Percentiles rank a stretch among this genome's conserved stretches.
Conservation (phyloP, 495 filamentous ascomycete genomes). For the Penicillium cinerascens region DNA sequence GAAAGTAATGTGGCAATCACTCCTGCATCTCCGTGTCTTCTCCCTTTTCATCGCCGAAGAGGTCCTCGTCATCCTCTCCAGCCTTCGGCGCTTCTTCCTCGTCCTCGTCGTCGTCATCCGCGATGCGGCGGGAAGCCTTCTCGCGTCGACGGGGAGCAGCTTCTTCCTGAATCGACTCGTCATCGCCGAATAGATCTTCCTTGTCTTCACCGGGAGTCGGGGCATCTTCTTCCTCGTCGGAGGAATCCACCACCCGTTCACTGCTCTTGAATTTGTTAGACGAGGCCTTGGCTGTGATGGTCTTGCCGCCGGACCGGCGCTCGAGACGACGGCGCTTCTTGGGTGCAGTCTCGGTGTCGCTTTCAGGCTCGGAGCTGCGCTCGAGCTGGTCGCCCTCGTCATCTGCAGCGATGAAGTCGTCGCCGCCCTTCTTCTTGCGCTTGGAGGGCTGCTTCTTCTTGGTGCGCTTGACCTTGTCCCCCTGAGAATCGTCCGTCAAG, state of each 20-base stretch:
- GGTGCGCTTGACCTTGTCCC: slow-evolving; percentile 64
- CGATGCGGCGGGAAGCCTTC: slow-evolving; percentile 37
- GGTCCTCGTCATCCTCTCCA: slow-evolving; percentile 19
- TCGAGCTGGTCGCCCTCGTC: slow-evolving; percentile 15
- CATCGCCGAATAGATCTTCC: slow-evolving; percentile 28
- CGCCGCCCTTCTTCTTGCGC: slow-evolving; percentile 62
- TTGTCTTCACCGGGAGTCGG: slow-evolving; percentile 27
- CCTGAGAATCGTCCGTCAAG: slow-evolving; percentile 70
- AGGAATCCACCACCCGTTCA: slow-evolving; percentile 76
- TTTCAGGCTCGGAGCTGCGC: slow-evolving; percentile 26
- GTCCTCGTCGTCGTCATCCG: slow-evolving; percentile 45
- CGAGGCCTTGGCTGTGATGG: slow-evolving; percentile 12
- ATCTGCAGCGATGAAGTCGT: slow-evolving; percentile 27
- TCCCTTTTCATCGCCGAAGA: slow-evolving; percentile 25
- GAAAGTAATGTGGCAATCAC: slow-evolving; percentile 4
- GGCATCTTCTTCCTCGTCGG: slow-evolving; percentile 56
- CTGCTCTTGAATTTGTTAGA: slow-evolving; percentile 70
- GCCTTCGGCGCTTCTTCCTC: slow-evolving; percentile 19
- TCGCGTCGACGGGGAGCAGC: slow-evolving; percentile 35
- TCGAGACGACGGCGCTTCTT: slow-evolving; percentile 52
- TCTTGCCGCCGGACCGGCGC: slow-evolving; percentile 55
- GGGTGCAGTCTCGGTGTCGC: slow-evolving; percentile 36
- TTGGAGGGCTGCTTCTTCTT: slow-evolving; percentile 56
- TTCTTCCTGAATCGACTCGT: slow-evolving; percentile 32
- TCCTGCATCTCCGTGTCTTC: slow-evolving; percentile 33